Conservation (phyloP, 2,329 filamentous ascomycete genomes). For the Neophaeococcomyces aloes region DNA sequence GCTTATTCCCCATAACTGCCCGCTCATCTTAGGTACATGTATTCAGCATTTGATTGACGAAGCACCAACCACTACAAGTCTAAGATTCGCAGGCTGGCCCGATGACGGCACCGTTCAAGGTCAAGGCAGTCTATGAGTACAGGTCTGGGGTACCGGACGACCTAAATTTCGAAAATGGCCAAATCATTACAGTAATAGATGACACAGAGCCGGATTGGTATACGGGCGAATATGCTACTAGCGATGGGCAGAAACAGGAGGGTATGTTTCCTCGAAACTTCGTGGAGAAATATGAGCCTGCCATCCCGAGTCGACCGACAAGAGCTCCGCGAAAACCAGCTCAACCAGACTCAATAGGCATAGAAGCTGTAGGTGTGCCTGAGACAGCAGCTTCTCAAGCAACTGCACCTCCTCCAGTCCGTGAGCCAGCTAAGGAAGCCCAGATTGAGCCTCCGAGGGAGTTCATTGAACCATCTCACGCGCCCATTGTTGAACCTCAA, state of each 20-base stretch:
- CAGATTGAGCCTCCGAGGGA: conserved; percentile 9
- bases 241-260: conserved; percentile 61
- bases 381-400: conserved; percentile 26
- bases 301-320: conserved; percentile 73
- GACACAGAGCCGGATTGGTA: conserved; percentile 91
- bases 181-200: conserved; percentile 88
- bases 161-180: conserved; percentile 71
- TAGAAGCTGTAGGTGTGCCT: conserved; percentile 22
- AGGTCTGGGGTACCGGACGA: conserved; percentile 88
- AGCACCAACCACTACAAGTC: conserved; percentile 19
- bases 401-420: conserved; percentile 20
- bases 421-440: conserved; percentile 22
- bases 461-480: conserved; percentile 5
- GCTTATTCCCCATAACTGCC: neutral
- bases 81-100: conserved; percentile 28
- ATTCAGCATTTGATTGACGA: conserved; percentile 7
- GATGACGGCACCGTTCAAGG: conserved; percentile 76
- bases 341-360: conserved; percentile 47
- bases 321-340: conserved; percentile 49
- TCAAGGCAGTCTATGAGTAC: conserved; percentile 95
- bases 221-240: conserved; percentile 49
- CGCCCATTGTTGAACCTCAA: conserved; percentile 21
- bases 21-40: neutral
- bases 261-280: conserved; percentile 97
- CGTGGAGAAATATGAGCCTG: conserved; percentile 90